phyloP scores from a whole-genome alignment of 2,329 filamentous ascomycete species.

The Penicillium griseofulvum region DNA sequence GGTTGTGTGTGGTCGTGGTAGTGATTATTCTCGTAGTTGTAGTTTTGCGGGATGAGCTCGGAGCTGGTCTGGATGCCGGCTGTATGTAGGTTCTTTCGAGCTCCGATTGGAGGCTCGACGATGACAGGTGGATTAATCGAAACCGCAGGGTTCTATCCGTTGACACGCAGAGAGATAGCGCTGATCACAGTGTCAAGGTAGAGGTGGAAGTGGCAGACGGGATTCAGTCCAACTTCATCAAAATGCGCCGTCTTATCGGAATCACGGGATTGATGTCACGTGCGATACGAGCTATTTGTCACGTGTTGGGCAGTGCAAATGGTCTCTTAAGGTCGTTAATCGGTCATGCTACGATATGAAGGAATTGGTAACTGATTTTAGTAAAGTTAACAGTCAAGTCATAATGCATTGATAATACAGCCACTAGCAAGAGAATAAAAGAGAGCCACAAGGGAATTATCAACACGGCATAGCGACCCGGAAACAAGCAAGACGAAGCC shows the following conservation, averaged over 20 bases:
- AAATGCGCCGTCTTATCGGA: slow-evolving; percentile 5
- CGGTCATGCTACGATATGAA: neutral
- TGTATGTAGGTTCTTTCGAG: neutral
- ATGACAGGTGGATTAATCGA: neutral
- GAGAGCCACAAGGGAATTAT: neutral
- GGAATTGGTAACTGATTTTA: neutral
- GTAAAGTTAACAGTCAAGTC: slow-evolving; percentile 1
- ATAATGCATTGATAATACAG: slow-evolving; percentile 13
- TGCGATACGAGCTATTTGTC: neutral
- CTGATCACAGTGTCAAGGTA: neutral
- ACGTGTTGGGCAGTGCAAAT: neutral
- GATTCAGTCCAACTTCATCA: neutral
- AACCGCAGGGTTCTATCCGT: neutral
- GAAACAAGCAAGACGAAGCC: neutral
- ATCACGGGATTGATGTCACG: slow-evolving; percentile 1
- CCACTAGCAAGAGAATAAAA: slow-evolving; percentile 5
- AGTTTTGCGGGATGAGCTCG: neutral
- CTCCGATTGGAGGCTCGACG: neutral
- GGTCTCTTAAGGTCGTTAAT: neutral
- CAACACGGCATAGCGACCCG: neutral
- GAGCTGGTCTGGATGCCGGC: neutral
- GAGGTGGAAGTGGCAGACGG: neutral
- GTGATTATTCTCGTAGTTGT: neutral
- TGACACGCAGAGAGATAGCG: neutral
- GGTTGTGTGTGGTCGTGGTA: neutral